Conservation (phyloP, 352 stramenopile genomes). For the Globisporangium recalcitrans region DNA sequence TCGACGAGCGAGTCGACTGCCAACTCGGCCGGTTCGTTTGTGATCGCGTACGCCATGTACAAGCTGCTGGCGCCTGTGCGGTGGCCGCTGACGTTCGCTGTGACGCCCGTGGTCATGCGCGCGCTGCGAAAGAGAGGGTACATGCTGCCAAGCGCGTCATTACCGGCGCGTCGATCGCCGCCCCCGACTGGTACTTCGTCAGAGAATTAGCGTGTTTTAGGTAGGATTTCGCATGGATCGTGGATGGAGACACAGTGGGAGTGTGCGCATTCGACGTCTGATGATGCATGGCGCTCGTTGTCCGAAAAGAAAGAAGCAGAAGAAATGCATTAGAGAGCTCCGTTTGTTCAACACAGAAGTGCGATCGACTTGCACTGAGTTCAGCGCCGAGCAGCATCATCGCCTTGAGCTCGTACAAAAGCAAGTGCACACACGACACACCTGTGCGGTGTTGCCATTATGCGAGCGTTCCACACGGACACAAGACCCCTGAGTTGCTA, state of each 20-base stretch:
- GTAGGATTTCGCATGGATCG: neutral
- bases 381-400: neutral
- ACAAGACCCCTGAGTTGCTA: too few relatives aligned
- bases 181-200: neutral
- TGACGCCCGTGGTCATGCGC: constrained; percentile 72
- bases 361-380: neutral
- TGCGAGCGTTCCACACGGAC: too few relatives aligned
- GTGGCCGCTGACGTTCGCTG: constrained; percentile 76
- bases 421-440: neutral
- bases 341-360: neutral
- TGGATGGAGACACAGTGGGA: neutral
- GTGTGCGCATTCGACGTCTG: neutral
- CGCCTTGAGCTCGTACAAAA: neutral
- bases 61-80: constrained; percentile 70
- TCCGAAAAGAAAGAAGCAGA: neutral
- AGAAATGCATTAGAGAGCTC: neutral
- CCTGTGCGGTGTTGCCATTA: neutral
- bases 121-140: constrained; percentile 66
- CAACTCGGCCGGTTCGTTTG: constrained; percentile 62
- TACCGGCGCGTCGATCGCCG: constrained; percentile 10
- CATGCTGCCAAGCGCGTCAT: constrained; percentile 37
- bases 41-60: constrained; percentile 83
- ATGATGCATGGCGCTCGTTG: neutral
- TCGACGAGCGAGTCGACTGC: constrained; percentile 37
- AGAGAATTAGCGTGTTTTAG: neutral